Base-by-base conservation (phyloP, 1,139 yeast genomes). In the Torulaspora globosa region DNA sequence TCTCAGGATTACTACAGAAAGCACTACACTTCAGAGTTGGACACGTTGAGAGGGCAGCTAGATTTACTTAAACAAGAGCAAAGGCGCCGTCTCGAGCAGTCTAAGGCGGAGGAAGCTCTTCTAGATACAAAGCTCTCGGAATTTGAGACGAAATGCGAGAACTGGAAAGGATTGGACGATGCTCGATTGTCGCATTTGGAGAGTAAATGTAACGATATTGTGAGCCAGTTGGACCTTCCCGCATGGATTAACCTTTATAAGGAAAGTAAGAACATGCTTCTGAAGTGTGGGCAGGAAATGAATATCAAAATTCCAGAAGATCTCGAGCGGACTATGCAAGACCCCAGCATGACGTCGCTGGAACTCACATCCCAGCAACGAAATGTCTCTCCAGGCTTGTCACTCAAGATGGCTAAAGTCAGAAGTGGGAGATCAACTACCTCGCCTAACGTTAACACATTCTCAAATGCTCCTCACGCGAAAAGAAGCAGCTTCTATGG, bases 1-100 rank as follows among this genome's bases (percentile, higher is more conserved):
- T 70, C 82, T 4, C 85, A 81, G 54, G 67, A 69, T 37, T 80
- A 79, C 50, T 81, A 79, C 61, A 79, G 78, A 54, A 68, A 64
- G 16, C 76, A 77, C 52, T 80, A 79, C 70, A 68, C 60, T 50
- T 60, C 57, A 66, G 71, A 72, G 47, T 52, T 75, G 3, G 50
- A 50, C 3, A 54, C 44, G 39, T 58, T 71, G 35, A 62, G 60
- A 44, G 49, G 55, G 1, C 53, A 59, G 43, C 65, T 82, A 46
- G 69, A 70, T 24, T 51, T 56, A 1, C 74, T 72, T 54, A 72
- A 77, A 41, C 49, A 54, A 6, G 70, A 70, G 10, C 71, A 71
- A 46, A 60, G 27, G 28, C 29, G 27, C 14, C 32, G 39, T 18
- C n/a, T 37, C 3, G 45, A 45, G 24, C 39, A 39, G 19, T 36